Conservation (phyloP, 2,329 filamentous ascomycete species). For the Venturiaceae sp. region DNA sequence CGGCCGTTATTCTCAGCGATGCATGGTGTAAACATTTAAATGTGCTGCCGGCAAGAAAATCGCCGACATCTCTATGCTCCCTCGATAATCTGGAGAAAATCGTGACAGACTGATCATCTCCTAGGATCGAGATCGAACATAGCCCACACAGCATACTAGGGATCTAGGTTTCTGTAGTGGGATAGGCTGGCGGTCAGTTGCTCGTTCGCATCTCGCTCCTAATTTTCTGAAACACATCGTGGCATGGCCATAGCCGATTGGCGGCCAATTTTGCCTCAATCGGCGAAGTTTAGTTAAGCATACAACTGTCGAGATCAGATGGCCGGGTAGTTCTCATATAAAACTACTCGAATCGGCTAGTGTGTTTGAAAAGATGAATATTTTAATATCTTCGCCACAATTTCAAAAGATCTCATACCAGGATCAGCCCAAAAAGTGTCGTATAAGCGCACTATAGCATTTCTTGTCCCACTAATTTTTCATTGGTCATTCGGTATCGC, state of each 20-base stretch:
- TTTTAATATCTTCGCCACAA: neutral
- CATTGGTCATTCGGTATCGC: neutral
- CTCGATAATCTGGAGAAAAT: too few relatives aligned
- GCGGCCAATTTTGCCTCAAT: neutral
- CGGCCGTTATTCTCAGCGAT: neutral
- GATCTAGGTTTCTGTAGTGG: neutral
- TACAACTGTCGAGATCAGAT: too few relatives aligned
- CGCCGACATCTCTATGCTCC: neutral
- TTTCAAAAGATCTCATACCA: neutral
- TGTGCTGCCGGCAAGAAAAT: neutral
- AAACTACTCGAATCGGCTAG: neutral
- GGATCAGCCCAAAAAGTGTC: neutral
- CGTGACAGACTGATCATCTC: neutral
- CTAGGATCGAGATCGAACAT: neutral
- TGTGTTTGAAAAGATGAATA: neutral
- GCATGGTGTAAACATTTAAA: neutral
- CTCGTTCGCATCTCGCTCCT: neutral
- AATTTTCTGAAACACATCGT: neutral
- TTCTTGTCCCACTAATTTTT: neutral
- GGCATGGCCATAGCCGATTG: too few relatives aligned
- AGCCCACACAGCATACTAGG: neutral
- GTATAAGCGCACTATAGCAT: neutral
- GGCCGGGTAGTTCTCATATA: too few relatives aligned
- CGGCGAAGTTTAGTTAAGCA: too few relatives aligned
- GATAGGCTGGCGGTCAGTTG: neutral